These are phyloP conservation scores for Cryphonectria radicalis DNA, from an alignment of 2,329 filamentous ascomycete genomes.

Conservation along the genomic window DNA sequence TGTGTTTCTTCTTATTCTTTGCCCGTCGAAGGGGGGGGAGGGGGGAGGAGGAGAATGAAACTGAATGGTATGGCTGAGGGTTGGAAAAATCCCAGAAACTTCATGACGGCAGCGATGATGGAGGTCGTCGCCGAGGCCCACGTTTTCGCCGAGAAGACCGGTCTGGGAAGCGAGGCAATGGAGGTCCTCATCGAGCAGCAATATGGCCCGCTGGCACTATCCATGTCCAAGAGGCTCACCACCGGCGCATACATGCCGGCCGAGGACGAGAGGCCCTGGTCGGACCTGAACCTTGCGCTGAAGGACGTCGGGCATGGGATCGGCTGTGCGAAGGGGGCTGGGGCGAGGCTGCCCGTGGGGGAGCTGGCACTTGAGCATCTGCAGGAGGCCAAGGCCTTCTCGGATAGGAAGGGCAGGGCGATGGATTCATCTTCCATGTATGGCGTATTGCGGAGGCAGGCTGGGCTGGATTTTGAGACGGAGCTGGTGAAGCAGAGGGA, in stretches of 20 bases:
- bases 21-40: neutral
- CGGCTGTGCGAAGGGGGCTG: conserved; percentile 44
- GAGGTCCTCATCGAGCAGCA: conserved; percentile 49
- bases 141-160: conserved; percentile 51
- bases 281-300: conserved; percentile 53
- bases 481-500: conserved; percentile 41
- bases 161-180: conserved; percentile 44
- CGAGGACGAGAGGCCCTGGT: conserved; percentile 46
- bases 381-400: conserved; percentile 49
- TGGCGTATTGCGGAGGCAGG: conserved; percentile 48
- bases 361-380: conserved; percentile 50
- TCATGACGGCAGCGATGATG: conserved; percentile 56
- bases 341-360: conserved; percentile 45
- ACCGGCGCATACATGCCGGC: conserved; percentile 45
- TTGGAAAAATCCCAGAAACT: conserved; percentile 43
- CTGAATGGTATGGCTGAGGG: neutral
- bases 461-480: conserved; percentile 50
- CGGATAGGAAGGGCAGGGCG: conserved; percentile 38
- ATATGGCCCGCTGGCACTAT: conserved; percentile 43
- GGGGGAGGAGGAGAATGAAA: no score
- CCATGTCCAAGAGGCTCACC: conserved; percentile 44
- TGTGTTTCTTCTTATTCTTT: no score
- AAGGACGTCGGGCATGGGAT: conserved; percentile 58
- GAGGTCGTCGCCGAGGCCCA: conserved; percentile 54
- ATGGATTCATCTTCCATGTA: conserved; percentile 58